Conservation (phyloP, 2,329 filamentous ascomycete species). For the Hortaea werneckii region DNA sequence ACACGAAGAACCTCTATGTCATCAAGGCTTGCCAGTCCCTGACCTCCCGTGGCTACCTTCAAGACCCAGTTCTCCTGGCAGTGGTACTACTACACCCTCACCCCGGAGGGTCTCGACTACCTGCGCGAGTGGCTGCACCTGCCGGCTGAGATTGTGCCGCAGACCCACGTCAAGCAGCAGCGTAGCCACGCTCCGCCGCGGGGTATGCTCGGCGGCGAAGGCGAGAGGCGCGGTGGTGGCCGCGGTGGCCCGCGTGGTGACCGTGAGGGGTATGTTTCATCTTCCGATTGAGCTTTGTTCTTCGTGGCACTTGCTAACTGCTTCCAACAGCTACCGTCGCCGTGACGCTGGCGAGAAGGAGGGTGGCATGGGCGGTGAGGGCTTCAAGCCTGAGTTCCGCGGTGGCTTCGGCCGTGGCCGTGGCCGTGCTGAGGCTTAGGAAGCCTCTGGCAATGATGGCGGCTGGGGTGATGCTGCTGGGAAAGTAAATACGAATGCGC, state of each 20-base stretch:
- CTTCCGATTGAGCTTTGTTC: background rate
- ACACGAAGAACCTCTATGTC: constrained; percentile 97
- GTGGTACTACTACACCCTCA: constrained; percentile 99
- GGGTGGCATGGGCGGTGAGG: constrained; percentile 71
- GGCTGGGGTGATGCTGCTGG: constrained; percentile 5
- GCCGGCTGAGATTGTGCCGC: constrained; percentile 96
- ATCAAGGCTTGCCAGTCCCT: constrained; percentile 99
- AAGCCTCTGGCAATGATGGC: constrained; percentile 7
- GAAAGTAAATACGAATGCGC: too few species aligned
- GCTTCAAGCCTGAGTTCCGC: constrained; percentile 76
- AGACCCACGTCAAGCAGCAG: constrained; percentile 99
- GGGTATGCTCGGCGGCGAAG: constrained; percentile 83
- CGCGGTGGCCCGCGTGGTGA: constrained; percentile 65
- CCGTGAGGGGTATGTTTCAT: constrained; percentile 44
- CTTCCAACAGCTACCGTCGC: constrained; percentile 19
- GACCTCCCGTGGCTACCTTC: constrained; percentile 95
- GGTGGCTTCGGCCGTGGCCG: constrained; percentile 56
- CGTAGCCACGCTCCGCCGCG: constrained; percentile 95
- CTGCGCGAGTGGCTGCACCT: constrained; percentile 99
- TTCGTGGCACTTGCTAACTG: constrained; percentile 53
- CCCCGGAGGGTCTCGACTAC: constrained; percentile 99
- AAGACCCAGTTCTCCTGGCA: constrained; percentile 99
- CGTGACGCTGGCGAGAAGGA: constrained; percentile 58
- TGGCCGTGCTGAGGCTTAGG: constrained; percentile 59
- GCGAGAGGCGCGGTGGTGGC: constrained; percentile 59